A percentile compares a stretch with the other conserved stretches of the same genome.
Conservation (phyloP, 257 asterid species). For the Datura wrightii region DNA sequence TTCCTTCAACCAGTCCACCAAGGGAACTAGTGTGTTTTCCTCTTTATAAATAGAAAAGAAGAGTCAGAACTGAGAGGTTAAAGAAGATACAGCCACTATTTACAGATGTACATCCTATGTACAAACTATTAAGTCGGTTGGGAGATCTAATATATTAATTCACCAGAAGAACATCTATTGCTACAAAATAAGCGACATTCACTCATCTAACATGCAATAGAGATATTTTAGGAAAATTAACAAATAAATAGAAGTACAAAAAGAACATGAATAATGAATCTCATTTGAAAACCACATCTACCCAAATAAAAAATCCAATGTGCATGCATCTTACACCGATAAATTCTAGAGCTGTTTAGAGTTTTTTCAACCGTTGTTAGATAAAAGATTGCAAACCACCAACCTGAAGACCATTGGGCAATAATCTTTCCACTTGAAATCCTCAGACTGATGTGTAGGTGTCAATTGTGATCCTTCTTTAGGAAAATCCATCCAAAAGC, state of each 20-base stretch:
- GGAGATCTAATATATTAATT: neutral
- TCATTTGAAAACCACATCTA: neutral
- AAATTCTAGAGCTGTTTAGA: neutral
- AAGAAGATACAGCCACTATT: neutral
- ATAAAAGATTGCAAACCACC: constrained; percentile 34
- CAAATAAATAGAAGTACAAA: neutral
- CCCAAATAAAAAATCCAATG: neutral
- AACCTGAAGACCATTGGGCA: constrained; percentile 99
- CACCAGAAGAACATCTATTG: neutral
- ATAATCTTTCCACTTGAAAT: constrained; percentile 97
- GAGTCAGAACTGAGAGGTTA: neutral
- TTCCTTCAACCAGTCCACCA: no score
- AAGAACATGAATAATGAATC: neutral
- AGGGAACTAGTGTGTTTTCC: neutral
- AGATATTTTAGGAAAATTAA: neutral
- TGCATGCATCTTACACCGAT: neutral
- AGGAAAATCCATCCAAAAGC: constrained; percentile 98
- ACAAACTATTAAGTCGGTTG: neutral
- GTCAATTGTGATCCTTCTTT: constrained; percentile 89
- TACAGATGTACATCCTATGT: neutral
- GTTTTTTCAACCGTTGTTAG: neutral
- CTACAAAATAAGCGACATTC: neutral
- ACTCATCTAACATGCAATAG: neutral
- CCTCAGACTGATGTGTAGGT: constrained; percentile 92
- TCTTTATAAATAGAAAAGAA: neutral